Conservation (phyloP, 805 yeast species). For the Yarrowia alimentaria region DNA sequence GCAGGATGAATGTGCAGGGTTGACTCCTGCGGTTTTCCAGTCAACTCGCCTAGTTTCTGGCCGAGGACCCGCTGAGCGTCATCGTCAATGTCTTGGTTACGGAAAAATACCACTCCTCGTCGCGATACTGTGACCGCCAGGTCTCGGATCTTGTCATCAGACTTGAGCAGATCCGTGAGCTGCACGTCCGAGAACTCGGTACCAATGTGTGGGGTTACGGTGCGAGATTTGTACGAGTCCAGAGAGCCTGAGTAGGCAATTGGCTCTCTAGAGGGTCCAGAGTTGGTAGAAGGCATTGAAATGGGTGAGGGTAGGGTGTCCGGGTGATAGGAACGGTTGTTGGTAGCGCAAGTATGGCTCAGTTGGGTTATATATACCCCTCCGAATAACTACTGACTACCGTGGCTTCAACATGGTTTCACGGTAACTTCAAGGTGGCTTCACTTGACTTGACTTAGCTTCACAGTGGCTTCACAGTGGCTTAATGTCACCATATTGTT, state of each 20-base stretch:
- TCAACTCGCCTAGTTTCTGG: conserved; percentile 2
- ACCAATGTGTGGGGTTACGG: conserved; percentile 38
- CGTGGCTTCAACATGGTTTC: too few relatives aligned
- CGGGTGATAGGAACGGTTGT: too few relatives aligned
- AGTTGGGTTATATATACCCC: too few relatives aligned
- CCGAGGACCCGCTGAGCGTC: conserved; percentile 7
- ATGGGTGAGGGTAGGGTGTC: too few relatives aligned
- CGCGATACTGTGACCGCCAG: conserved; percentile 8
- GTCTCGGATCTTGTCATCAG: conserved; percentile 36
- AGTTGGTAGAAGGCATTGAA: conserved; percentile 2
- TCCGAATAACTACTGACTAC: too few relatives aligned
- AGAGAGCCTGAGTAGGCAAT: conserved; percentile 33
- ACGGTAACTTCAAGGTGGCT: too few relatives aligned
- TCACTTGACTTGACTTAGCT: too few relatives aligned
- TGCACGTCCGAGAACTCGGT: conserved; percentile 37
- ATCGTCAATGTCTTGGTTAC: conserved; percentile 14
- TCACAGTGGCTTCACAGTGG: too few relatives aligned
- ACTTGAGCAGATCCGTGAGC: conserved; percentile 34
- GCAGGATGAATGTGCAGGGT: conserved; percentile 14
- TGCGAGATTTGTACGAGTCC: conserved; percentile 35
- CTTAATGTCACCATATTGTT: too few relatives aligned
- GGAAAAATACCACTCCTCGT: conserved; percentile 15
- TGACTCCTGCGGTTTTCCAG: conserved; percentile 5
- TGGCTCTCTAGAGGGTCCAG: conserved; percentile 22
- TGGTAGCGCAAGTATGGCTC: too few relatives aligned